A percentile compares a stretch with the other conserved stretches of the same genome.
These are phyloP conservation scores for Penicillium paradoxum DNA, from an alignment of 495 filamentous ascomycete genomes.

Conservation along the genomic window DNA sequence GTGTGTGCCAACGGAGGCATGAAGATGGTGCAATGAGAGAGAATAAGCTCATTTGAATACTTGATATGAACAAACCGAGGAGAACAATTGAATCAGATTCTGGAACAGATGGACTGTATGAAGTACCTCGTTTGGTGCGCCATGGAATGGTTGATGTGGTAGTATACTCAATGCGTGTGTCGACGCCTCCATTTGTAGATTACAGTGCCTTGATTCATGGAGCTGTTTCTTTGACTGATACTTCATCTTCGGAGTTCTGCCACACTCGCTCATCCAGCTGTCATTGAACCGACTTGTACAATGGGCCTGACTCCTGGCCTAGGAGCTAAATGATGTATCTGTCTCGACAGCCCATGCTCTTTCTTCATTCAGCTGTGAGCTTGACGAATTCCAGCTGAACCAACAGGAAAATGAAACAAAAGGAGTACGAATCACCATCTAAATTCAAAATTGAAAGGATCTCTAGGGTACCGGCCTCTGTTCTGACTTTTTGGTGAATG, in stretches of 20 bases:
- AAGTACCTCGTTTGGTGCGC: no score
- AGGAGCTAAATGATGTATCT: not conserved
- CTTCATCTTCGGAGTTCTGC: not conserved
- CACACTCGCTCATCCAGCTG: not conserved
- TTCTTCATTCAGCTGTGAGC: not conserved
- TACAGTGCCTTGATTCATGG: no score
- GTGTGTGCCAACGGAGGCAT: conserved; percentile 87
- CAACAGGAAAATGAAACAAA: not conserved
- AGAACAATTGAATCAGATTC: not conserved
- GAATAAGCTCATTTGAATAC: not conserved
- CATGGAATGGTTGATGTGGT: no score
- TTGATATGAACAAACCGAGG: no score
- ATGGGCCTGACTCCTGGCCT: not conserved
- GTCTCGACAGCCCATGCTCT: not conserved
- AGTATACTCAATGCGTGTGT: no score
- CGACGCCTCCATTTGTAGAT: no score
- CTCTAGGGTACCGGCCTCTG: not conserved
- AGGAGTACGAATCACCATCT: not conserved
- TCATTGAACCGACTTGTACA: not conserved
- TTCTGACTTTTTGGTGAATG: conserved; percentile 44
- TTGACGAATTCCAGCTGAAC: not conserved
- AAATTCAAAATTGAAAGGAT: no score
- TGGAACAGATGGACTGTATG: no score
- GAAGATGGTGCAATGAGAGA: conserved; percentile 25
- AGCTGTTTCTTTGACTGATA: not conserved